phyloP scores from a whole-genome alignment of 257 asterid genomes.

The Avicennia marina region DNA sequence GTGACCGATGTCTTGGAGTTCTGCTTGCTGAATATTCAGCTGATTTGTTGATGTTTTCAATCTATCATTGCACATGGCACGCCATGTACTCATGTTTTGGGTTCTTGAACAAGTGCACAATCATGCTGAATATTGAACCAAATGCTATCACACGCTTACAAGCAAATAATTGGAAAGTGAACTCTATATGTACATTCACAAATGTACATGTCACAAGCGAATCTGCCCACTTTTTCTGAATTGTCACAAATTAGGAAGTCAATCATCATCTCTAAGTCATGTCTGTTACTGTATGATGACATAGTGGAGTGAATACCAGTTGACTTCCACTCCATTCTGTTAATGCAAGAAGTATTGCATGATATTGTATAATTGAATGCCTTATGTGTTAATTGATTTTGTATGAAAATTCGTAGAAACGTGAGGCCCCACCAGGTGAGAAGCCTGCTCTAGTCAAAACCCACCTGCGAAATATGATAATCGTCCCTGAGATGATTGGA shows the following conservation, averaged over 20 bases:
- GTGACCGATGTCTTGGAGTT: conserved; percentile 5
- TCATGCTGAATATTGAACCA: neutral
- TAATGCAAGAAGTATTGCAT: neutral
- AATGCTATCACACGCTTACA: too few relatives aligned
- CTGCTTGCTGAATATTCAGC: neutral
- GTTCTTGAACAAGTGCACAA: neutral
- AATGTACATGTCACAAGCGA: neutral
- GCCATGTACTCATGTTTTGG: neutral
- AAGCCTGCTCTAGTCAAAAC: too few relatives aligned
- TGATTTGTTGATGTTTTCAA: too few relatives aligned
- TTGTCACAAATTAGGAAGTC: too few relatives aligned
- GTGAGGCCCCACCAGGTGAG: too few relatives aligned
- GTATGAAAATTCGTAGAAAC: too few relatives aligned
- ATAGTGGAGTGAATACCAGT: too few relatives aligned
- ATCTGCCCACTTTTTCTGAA: too few relatives aligned
- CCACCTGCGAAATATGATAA: too few relatives aligned
- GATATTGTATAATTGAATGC: neutral
- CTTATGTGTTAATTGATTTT: neutral
- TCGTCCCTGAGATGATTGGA: too few relatives aligned
- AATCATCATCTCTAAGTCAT: too few relatives aligned
- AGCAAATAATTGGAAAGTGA: neutral
- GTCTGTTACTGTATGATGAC: too few relatives aligned
- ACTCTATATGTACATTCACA: neutral
- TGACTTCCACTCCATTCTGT: neutral
- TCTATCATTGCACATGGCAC: neutral